These are phyloP conservation scores for Phytophthora sansomeana DNA, from an alignment of 352 stramenopile species.

Conservation along the genomic window DNA sequence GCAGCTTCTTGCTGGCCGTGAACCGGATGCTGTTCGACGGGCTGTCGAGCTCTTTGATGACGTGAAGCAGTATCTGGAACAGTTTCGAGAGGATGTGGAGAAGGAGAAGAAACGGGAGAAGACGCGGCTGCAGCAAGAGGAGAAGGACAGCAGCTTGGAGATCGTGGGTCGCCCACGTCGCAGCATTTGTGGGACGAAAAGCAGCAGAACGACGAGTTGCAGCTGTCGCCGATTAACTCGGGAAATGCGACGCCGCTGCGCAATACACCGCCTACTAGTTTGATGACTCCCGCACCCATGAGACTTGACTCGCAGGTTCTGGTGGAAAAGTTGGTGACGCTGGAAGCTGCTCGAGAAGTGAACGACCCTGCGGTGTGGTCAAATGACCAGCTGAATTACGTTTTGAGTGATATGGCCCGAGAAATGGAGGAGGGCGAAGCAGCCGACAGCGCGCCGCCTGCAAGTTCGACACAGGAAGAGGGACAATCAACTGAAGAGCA, in stretches of 20 bases:
- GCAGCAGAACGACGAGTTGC: constrained; percentile 38
- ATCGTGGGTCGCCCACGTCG: constrained; percentile 29
- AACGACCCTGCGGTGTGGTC: constrained; percentile 52
- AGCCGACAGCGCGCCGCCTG: not conserved
- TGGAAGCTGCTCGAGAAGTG: constrained; percentile 28
- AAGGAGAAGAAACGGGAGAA: constrained; percentile 23
- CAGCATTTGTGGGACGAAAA: constrained; percentile 45
- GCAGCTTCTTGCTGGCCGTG: constrained; percentile 66
- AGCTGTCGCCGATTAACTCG: constrained; percentile 43
- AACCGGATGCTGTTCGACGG: constrained; percentile 76
- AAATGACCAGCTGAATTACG: constrained; percentile 68
- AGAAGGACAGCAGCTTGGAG: constrained; percentile 34
- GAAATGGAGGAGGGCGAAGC: constrained; percentile 36
- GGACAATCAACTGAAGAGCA: constrained; percentile 22
- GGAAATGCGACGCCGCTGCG: constrained; percentile 20
- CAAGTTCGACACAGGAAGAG: not conserved
- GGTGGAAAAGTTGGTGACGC: constrained; percentile 16
- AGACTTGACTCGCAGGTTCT: constrained; percentile 12
- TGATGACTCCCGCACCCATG: constrained; percentile 24
- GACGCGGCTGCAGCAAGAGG: not conserved
- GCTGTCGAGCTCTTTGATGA: constrained; percentile 74
- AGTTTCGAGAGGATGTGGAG: constrained; percentile 48
- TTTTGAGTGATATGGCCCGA: constrained; percentile 54
- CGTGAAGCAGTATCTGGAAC: constrained; percentile 57
- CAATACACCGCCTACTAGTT: constrained; percentile 7